phyloP scores from a whole-genome alignment of 768 basidiomycete species.

The Porpolomopsis calyptriformis region DNA sequence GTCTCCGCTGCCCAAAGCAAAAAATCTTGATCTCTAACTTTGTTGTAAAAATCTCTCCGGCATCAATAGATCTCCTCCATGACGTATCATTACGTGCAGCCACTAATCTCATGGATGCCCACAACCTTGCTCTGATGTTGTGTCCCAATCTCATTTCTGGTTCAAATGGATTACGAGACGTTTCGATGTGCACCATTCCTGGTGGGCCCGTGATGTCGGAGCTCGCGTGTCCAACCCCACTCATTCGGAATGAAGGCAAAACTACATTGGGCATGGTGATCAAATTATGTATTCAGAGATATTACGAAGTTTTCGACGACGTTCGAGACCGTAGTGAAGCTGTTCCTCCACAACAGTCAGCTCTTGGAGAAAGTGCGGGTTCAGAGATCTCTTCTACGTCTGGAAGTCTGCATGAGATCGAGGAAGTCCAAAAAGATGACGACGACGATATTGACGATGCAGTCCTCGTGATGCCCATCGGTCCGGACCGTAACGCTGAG shows the following conservation, averaged over 20 bases:
- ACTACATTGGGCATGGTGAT: conserved; percentile 64
- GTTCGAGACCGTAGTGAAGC: conserved; percentile 62
- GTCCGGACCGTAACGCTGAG: conserved; percentile 25
- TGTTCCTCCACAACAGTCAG: conserved; percentile 19
- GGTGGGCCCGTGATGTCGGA: conserved; percentile 32
- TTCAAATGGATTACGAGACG: conserved; percentile 56
- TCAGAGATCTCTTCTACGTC: conserved; percentile 17
- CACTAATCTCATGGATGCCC: conserved; percentile 71
- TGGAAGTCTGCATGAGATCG: conserved; percentile 3
- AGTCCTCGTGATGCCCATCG: conserved; percentile 65
- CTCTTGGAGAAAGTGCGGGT: conserved; percentile 12
- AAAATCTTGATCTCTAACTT: not conserved
- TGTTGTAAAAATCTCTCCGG: conserved; percentile 11
- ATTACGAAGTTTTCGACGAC: conserved; percentile 83
- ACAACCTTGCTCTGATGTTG: conserved; percentile 72
- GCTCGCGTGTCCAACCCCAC: conserved; percentile 14
- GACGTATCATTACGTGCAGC: conserved; percentile 62
- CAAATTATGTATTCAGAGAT: conserved; percentile 69
- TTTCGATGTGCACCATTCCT: conserved; percentile 60
- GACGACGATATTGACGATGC: conserved; percentile 71
- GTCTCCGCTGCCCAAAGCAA: conserved; percentile 17
- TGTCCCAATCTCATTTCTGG: conserved; percentile 72
- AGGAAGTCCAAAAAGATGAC: conserved; percentile 29
- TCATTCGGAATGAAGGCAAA: conserved; percentile 32
- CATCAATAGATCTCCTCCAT: conserved; percentile 58